Conservation (phyloP, 768 basidiomycete genomes). For the Suillus cothurnatus region DNA sequence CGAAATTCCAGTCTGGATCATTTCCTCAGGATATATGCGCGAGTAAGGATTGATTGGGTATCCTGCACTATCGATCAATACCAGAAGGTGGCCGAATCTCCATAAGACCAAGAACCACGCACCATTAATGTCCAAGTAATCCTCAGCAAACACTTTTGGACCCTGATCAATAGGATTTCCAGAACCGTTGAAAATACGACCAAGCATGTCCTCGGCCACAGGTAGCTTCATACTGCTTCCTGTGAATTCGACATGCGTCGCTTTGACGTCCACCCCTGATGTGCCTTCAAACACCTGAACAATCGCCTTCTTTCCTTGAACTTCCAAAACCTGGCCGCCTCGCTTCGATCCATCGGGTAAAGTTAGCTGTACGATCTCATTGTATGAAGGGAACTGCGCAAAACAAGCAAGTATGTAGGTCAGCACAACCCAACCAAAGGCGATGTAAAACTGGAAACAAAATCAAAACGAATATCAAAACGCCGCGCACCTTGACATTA, state of each 20-base stretch:
- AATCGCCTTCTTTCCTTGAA: slow-evolving; percentile 98
- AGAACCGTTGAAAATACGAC: slow-evolving; percentile 98
- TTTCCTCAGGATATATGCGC: slow-evolving; percentile 99
- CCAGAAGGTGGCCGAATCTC: slow-evolving; percentile 2
- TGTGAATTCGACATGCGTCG: slow-evolving; percentile 97
- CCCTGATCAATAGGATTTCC: slow-evolving; percentile 98
- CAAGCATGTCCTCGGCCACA: slow-evolving; percentile 98
- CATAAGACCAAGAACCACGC: slow-evolving; percentile 27
- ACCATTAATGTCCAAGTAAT: slow-evolving; percentile 99
- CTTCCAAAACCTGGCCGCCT: slow-evolving; percentile 97
- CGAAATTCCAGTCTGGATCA: slow-evolving; percentile 99
- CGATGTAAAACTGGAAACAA: background rate
- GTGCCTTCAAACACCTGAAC: slow-evolving; percentile 99
- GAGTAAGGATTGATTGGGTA: slow-evolving; percentile 98
- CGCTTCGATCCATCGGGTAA: slow-evolving; percentile 94
- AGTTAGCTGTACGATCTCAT: slow-evolving; percentile 96
- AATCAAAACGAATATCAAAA: slow-evolving; percentile 3
- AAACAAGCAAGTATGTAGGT: slow-evolving; percentile 13
- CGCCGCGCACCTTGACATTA: slow-evolving; percentile 85
- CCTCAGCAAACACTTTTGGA: slow-evolving; percentile 98
- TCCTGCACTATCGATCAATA: slow-evolving; percentile 49
- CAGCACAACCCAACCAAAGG: slow-evolving; percentile 14
- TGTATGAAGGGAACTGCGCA: slow-evolving; percentile 90
- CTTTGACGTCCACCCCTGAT: slow-evolving; percentile 94
- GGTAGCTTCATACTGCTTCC: slow-evolving; percentile 99